Evolutionary conservation across 1,284 basidiomycete species (phyloP).

Genomic region (Exobasidium cylindrosporum): DNA sequence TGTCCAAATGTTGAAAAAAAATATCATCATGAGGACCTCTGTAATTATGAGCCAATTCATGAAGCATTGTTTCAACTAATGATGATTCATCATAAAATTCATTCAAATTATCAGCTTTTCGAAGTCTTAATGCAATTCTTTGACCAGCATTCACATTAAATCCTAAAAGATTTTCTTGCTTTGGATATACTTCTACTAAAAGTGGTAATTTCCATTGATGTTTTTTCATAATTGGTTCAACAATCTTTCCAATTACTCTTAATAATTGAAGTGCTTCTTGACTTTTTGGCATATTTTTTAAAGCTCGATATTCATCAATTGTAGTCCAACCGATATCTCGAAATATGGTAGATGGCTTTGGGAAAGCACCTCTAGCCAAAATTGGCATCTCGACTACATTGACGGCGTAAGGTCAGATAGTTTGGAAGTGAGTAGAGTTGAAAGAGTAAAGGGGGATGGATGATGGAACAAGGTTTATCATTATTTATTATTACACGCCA

Average conservation of each 20-base stretch:
- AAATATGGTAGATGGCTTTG: slow-evolving; percentile 3
- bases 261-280: slow-evolving; percentile 29
- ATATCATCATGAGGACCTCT: slow-evolving; percentile 33
- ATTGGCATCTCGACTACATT: slow-evolving; percentile 1
- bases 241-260: slow-evolving; percentile 21
- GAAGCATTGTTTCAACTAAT: slow-evolving; percentile 34
- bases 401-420: too few species aligned
- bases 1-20: slow-evolving; percentile 26
- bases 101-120: slow-evolving; percentile 8
- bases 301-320: slow-evolving; percentile 25
- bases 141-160: slow-evolving; percentile 33
- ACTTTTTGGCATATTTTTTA: slow-evolving; percentile 11
- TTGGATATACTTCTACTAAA: slow-evolving; percentile 28
- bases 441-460: too few species aligned
- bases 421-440: too few species aligned
- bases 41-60: slow-evolving; percentile 41
- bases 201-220: slow-evolving; percentile 28
- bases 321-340: not conserved
- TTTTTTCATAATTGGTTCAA: slow-evolving; percentile 26
- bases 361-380: not conserved
- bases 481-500: too few species aligned
- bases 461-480: too few species aligned
- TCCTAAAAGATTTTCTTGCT: slow-evolving; percentile 23
- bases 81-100: slow-evolving; percentile 20
- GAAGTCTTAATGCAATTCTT: slow-evolving; percentile 34